Evolutionary conservation across 805 yeast species (phyloP), one percentile per base, ranked within the genome.

Genomic region (Saturnispora diversa): DNA sequence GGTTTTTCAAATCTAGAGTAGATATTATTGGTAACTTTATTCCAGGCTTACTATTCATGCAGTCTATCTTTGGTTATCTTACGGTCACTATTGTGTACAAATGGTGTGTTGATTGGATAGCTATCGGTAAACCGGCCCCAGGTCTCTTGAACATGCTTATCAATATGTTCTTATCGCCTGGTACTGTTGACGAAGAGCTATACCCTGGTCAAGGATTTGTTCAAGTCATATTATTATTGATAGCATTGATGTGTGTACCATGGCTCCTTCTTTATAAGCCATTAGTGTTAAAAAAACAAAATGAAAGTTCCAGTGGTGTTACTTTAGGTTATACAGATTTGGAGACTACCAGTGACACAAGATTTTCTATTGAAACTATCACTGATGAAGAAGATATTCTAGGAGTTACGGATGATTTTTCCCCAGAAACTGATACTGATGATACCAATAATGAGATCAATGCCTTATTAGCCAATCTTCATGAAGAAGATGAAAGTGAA

Each of bases 1-100:
- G 70, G 25, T 68, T 68, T 50, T 79, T 78, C 64, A 64, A 71
- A 31, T 74, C 81, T 10, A 61, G 60, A 50, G 73, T 80, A 47
- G 86, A 81, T 53, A 74, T 81, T 36, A 60, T 80, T 38, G 87
- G 86, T 46, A 80, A 80, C 53, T 81, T 80, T 50, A 65, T 80
- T 34, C 88, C 88, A 1, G 85, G 87, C 17, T 66, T 80, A 39
- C 59, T 80, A 34, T 81, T 80, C 62, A 78, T 80, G 86, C 84
- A 78, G 55, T 70, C 81, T 49, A 80, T 81, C 31, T 81, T 81
- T 55, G 88, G 88, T 12, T 81, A 81, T 54, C 64, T 81, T 34
- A 66, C 81, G 5, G 45, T 80, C n/a, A 66, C 77, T 31, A 80
- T 81, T 46, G 68, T 81, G 31, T 81, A 80, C 63, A 81, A 81